phyloP scores from a whole-genome alignment of 164 flowering plant species.

The Vitis rupestris region DNA sequence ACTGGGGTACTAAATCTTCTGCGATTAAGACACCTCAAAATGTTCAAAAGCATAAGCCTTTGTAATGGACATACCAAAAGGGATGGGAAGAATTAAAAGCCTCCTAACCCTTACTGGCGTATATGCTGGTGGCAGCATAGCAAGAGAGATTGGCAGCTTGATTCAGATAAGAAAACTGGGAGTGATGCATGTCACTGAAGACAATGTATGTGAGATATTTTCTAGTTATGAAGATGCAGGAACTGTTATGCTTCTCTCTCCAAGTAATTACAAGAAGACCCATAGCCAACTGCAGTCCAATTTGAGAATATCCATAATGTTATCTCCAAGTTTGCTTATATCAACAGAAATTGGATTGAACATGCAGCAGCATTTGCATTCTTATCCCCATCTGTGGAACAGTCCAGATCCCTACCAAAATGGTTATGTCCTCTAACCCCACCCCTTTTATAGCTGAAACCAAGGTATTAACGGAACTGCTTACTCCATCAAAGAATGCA shows the following conservation, averaged over 20 bases:
- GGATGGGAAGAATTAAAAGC: slow-evolving; percentile 17
- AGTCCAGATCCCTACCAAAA: slow-evolving; percentile 82
- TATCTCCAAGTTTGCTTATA: slow-evolving; percentile 28
- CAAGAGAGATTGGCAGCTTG: slow-evolving; percentile 16
- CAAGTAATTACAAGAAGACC: slow-evolving; percentile 58
- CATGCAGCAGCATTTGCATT: slow-evolving; percentile 71
- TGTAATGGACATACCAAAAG: slow-evolving; percentile 20
- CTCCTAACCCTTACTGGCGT: slow-evolving; percentile 25
- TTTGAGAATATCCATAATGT: slow-evolving; percentile 56
- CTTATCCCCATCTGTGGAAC: slow-evolving; percentile 87
- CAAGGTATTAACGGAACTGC: slow-evolving; percentile 53
- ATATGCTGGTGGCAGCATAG: slow-evolving; percentile 18
- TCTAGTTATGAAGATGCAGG: not conserved
- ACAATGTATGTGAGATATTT: too few relatives aligned
- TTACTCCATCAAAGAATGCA: slow-evolving; percentile 82
- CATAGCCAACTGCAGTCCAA: slow-evolving; percentile 70
- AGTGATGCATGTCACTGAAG: too few relatives aligned
- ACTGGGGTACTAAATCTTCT: slow-evolving; percentile 14
- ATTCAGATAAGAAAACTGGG: slow-evolving; percentile 2
- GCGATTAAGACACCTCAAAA: slow-evolving; percentile 27
- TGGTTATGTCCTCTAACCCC: slow-evolving; percentile 51
- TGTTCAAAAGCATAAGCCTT: slow-evolving; percentile 18
- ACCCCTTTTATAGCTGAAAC: slow-evolving; percentile 62
- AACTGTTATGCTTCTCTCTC: slow-evolving; percentile 23
- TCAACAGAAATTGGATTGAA: slow-evolving; percentile 32